Conservation (phyloP, 164 flowering plant genomes). For the Kalanchoe fedtschenkoi region DNA sequence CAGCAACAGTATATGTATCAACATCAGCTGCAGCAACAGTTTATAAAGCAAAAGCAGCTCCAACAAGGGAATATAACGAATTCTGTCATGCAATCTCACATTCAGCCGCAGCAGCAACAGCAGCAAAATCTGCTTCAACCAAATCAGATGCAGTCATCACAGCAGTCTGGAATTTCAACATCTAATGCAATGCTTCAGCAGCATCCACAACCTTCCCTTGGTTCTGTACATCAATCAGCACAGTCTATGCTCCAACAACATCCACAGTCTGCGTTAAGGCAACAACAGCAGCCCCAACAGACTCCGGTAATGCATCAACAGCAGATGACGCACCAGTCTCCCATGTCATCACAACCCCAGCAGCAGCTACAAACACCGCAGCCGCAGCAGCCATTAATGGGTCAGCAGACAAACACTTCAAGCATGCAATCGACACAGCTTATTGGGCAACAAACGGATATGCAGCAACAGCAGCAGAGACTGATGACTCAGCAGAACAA, state of each 20-base stretch:
- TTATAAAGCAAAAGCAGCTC: conserved; percentile 27
- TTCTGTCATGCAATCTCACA: conserved; percentile 41
- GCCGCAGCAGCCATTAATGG: conserved; percentile 41
- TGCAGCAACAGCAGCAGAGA: conserved; percentile 62
- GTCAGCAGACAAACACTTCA: conserved; percentile 42
- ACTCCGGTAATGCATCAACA: conserved; percentile 48
- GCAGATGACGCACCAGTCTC: conserved; percentile 42
- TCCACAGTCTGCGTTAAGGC: conserved; percentile 5
- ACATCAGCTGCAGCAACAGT: conserved; percentile 37
- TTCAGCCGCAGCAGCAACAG: conserved; percentile 44
- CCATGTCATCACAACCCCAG: conserved; percentile 29
- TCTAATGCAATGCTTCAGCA: conserved; percentile 33
- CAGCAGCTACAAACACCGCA: conserved; percentile 4
- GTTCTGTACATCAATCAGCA: neutral
- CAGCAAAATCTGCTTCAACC: conserved; percentile 47
- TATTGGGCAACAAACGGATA: conserved; percentile 54
- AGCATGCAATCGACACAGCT: conserved; percentile 54
- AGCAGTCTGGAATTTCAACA: conserved; percentile 50
- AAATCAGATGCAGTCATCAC: conserved; percentile 55
- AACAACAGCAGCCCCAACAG: conserved; percentile 56
- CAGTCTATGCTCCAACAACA: conserved; percentile 4
- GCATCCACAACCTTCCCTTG: conserved; percentile 2
- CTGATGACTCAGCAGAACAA: conserved; percentile 38
- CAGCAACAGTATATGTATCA: conserved; percentile 43
- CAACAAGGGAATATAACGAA: conserved; percentile 44